Conservation (phyloP, 2,329 filamentous ascomycete genomes). For the Pseudopyricularia javanii region DNA sequence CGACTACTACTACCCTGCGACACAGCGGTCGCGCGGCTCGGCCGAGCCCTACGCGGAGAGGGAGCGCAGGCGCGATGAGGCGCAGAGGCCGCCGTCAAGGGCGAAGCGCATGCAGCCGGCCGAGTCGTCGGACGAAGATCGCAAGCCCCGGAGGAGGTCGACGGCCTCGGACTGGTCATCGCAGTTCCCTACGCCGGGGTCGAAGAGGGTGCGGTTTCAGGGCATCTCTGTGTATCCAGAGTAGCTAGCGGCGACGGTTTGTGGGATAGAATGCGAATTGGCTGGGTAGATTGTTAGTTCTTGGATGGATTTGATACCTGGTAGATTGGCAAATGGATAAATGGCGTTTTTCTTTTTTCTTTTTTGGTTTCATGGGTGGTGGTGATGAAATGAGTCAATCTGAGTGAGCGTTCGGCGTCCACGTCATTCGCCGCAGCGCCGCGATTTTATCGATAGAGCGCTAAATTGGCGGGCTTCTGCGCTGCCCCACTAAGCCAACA, state of each 20-base stretch:
- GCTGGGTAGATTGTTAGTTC: background rate
- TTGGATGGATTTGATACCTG: background rate
- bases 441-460: no score
- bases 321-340: background rate
- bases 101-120: background rate
- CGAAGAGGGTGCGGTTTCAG: background rate
- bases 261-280: background rate
- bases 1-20: background rate
- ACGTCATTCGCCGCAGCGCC: no score
- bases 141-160: background rate
- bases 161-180: background rate
- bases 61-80: background rate
- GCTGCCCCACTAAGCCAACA: no score
- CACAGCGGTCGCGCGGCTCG: background rate
- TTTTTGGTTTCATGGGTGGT: background rate
- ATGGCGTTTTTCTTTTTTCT: background rate
- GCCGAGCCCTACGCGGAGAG: background rate
- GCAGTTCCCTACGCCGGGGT: background rate
- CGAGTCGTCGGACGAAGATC: background rate
- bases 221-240: background rate
- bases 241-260: background rate
- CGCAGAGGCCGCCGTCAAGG: background rate
- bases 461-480: no score
- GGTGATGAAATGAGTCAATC: background rate
- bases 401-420: background rate